phyloP scores from a whole-genome alignment of 2,329 filamentous ascomycete species.

The Ascochyta koolunga region DNA sequence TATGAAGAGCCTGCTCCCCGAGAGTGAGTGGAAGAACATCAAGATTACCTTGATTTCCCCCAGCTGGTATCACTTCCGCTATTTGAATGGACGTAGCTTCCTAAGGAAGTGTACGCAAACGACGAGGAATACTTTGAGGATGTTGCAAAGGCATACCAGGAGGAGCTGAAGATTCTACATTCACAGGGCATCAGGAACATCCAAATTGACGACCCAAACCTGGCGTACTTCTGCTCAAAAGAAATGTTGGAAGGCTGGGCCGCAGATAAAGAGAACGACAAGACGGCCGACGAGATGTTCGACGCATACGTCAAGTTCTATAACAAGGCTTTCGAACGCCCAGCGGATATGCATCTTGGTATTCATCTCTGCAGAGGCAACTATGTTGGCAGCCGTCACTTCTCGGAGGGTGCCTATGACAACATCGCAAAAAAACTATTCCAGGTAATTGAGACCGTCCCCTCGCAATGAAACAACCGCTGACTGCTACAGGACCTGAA shows the following conservation, averaged over 20 bases:
- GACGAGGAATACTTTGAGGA: slow-evolving; percentile 57
- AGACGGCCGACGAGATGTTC: slow-evolving; percentile 72
- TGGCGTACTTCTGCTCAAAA: slow-evolving; percentile 52
- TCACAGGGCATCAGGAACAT: slow-evolving; percentile 54
- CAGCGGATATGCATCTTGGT: slow-evolving; percentile 74
- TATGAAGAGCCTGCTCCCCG: slow-evolving; percentile 64
- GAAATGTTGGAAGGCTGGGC: slow-evolving; percentile 50
- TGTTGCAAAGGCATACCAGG: slow-evolving; percentile 55
- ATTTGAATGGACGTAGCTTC: slow-evolving; percentile 59
- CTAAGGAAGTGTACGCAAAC: slow-evolving; percentile 52
- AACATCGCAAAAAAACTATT: slow-evolving; percentile 53
- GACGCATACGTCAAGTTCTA: slow-evolving; percentile 79
- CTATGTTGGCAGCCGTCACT: slow-evolving; percentile 55
- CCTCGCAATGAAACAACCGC: not conserved
- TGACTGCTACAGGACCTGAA: slow-evolving; percentile 41
- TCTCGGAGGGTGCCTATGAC: slow-evolving; percentile 56
- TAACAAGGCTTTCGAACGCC: slow-evolving; percentile 70
- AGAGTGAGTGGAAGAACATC: slow-evolving; percentile 67
- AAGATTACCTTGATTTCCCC: slow-evolving; percentile 72
- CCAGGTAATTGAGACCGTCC: slow-evolving; percentile 31
- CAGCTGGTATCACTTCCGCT: slow-evolving; percentile 72
- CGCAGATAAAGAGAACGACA: slow-evolving; percentile 69
- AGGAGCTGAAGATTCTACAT: slow-evolving; percentile 55
- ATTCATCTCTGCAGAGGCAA: slow-evolving; percentile 72
- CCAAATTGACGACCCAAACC: slow-evolving; percentile 57